These are phyloP conservation scores for Centrapalus pauciflorus DNA, from an alignment of 129 eudicot genomes.

Conservation along the genomic window DNA sequence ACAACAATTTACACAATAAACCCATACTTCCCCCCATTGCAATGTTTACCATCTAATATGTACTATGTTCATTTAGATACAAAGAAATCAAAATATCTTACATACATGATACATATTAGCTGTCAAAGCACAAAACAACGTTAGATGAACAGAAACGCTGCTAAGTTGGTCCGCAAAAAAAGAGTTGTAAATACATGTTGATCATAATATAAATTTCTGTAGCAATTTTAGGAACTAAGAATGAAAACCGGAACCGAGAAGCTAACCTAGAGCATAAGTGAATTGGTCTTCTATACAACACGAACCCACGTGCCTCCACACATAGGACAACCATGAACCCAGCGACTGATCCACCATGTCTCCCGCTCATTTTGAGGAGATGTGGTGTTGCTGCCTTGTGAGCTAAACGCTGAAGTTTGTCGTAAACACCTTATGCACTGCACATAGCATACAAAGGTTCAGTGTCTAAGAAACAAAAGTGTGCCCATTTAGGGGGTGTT, in stretches of 20 bases:
- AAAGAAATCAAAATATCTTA: neutral
- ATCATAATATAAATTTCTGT: too few relatives aligned
- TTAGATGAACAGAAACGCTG: neutral
- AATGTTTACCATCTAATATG: neutral
- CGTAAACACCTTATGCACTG: conserved; percentile 98
- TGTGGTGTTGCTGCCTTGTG: conserved; percentile 42
- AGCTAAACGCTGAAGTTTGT: conserved; percentile 86
- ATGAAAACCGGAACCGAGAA: conserved; percentile 1
- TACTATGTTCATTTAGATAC: neutral
- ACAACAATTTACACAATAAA: too few relatives aligned
- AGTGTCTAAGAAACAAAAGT: neutral
- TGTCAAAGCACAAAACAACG: neutral
- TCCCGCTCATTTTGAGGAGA: conserved; percentile 67
- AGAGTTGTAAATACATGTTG: too few relatives aligned
- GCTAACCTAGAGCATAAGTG: conserved; percentile 16
- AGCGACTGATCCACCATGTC: conserved; percentile 91
- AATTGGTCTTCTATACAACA: conserved; percentile 49
- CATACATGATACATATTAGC: neutral
- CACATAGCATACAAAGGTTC: conserved; percentile 15
- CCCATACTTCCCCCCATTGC: too few relatives aligned
- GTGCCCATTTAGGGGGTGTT: neutral
- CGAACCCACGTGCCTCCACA: conserved; percentile 99
- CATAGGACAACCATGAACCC: conserved; percentile 97
- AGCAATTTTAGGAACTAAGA: neutral
- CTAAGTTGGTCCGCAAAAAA: neutral